Percentiles rank a stretch among this genome's conserved stretches.
Conservation (phyloP, 2,329 filamentous ascomycete genomes). For the Ascochyta koolunga region DNA sequence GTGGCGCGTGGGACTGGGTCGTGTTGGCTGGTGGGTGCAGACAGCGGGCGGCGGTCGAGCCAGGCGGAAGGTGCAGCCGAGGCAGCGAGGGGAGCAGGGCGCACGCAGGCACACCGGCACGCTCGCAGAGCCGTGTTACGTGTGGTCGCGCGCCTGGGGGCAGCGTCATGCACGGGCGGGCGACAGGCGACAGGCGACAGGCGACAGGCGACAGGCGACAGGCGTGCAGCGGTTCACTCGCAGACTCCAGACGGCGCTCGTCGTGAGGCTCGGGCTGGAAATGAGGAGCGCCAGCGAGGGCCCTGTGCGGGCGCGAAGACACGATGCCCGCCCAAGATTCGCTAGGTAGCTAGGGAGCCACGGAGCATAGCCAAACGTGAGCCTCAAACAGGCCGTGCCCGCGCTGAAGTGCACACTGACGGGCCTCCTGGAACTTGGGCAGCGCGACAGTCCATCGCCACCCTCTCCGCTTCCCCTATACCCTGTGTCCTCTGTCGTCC, state of each 20-base stretch:
- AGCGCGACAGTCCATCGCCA: slow-evolving; percentile 31
- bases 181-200: no score
- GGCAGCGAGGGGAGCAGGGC: slow-evolving; percentile 8
- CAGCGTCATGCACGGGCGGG: slow-evolving; percentile 1
- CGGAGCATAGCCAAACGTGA: slow-evolving; percentile 7
- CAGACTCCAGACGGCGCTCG: background rate
- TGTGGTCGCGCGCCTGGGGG: slow-evolving; percentile 7
- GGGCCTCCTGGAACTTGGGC: slow-evolving; percentile 22
- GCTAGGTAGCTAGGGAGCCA: background rate
- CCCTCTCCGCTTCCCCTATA: slow-evolving; percentile 20
- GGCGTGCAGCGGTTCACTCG: no score
- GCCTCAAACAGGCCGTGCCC: slow-evolving; percentile 23
- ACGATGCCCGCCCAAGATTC: slow-evolving; percentile 6
- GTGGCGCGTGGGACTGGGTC: slow-evolving; percentile 6
- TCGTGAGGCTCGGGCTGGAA: slow-evolving; percentile 26
- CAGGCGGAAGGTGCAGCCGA: slow-evolving; percentile 30
- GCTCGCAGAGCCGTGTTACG: slow-evolving; percentile 2
- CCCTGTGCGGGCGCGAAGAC: slow-evolving; percentile 13
- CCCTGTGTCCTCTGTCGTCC: background rate
- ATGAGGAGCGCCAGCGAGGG: slow-evolving; percentile 17
- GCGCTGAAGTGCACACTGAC: slow-evolving; percentile 22
- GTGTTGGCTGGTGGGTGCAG: background rate
- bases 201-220: no score
- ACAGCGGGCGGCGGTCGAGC: slow-evolving; percentile 10
- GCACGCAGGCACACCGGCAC: background rate